Conservation (phyloP, 2,329 filamentous ascomycete species). For the Pseudogymnoascus sp. region DNA sequence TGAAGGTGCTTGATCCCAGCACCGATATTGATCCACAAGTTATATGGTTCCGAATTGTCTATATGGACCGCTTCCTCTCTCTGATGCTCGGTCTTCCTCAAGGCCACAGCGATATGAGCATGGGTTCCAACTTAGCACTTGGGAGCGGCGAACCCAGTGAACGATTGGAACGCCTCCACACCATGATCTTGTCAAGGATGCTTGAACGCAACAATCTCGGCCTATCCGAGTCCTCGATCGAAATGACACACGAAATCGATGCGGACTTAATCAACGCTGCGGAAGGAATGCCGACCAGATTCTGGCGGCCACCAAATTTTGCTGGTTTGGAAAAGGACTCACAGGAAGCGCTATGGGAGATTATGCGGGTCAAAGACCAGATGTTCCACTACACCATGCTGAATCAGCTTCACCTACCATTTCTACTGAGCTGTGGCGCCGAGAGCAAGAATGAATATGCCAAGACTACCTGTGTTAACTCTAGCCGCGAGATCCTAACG, state of each 20-base stretch:
- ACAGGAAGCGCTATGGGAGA: conserved; percentile 25
- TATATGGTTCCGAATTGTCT: conserved; percentile 40
- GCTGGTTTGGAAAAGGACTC: conserved; percentile 14
- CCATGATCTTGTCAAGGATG: conserved; percentile 32
- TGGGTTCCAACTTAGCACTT: conserved; percentile 27
- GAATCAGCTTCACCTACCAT: conserved; percentile 35
- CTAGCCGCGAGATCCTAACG: conserved; percentile 32
- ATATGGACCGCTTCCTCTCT: conserved; percentile 40
- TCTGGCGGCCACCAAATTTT: conserved; percentile 30
- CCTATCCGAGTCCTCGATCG: not conserved
- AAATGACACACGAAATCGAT: conserved; percentile 29
- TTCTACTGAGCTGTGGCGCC: conserved; percentile 25
- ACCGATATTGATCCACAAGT: conserved; percentile 32
- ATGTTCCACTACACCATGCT: conserved; percentile 34
- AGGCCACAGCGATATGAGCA: conserved; percentile 35
- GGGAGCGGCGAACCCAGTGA: conserved; percentile 33
- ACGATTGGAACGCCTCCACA: conserved; percentile 38
- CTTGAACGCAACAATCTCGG: conserved; percentile 30
- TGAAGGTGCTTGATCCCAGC: conserved; percentile 14
- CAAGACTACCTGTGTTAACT: conserved; percentile 31
- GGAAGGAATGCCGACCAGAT: conserved; percentile 27
- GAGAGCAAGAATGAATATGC: conserved; percentile 27
- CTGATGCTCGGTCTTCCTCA: conserved; percentile 40
- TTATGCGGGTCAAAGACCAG: conserved; percentile 29
- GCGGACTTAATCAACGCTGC: conserved; percentile 28